These are phyloP conservation scores for Bolboschoenus planiculmis DNA, from an alignment of 176 grass and related monocot species.

Conservation along the genomic window DNA sequence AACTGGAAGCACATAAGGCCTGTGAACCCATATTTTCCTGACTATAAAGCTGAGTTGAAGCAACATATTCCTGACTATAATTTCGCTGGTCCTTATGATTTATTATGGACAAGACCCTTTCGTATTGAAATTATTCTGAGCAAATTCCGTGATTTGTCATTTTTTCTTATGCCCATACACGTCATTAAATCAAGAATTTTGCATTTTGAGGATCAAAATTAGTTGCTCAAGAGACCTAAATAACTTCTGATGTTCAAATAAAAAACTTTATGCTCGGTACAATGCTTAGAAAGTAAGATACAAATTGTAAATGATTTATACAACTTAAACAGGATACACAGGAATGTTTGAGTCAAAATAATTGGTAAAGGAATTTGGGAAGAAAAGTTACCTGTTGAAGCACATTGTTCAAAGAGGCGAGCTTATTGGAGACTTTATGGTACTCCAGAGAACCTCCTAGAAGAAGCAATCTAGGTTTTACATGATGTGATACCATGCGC, in stretches of 20 bases:
- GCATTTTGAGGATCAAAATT: background rate
- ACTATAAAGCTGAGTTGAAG: background rate
- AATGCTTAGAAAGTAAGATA: background rate
- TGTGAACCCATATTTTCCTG: background rate
- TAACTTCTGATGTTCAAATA: background rate
- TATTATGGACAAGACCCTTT: background rate
- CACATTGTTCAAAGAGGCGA: slow-evolving; percentile 68
- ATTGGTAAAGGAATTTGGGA: background rate
- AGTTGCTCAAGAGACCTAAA: background rate
- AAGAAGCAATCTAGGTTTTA: slow-evolving; percentile 71
- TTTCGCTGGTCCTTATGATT: background rate
- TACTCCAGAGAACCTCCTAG: slow-evolving; percentile 79
- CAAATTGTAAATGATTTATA: background rate
- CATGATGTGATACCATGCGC: slow-evolving; percentile 70
- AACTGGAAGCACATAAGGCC: background rate
- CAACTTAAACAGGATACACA: background rate
- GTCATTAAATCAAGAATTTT: background rate
- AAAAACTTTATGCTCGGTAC: background rate
- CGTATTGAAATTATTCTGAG: background rate
- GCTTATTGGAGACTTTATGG: slow-evolving; percentile 69
- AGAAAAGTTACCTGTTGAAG: slow-evolving; percentile 54
- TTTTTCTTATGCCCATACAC: background rate
- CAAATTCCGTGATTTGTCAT: background rate
- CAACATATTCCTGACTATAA: background rate
- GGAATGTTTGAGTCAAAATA: background rate